Percentiles rank a stretch among this genome's conserved stretches.
phyloP scores from a whole-genome alignment of 768 basidiomycete genomes.

The Suillus fuscotomentosus region DNA sequence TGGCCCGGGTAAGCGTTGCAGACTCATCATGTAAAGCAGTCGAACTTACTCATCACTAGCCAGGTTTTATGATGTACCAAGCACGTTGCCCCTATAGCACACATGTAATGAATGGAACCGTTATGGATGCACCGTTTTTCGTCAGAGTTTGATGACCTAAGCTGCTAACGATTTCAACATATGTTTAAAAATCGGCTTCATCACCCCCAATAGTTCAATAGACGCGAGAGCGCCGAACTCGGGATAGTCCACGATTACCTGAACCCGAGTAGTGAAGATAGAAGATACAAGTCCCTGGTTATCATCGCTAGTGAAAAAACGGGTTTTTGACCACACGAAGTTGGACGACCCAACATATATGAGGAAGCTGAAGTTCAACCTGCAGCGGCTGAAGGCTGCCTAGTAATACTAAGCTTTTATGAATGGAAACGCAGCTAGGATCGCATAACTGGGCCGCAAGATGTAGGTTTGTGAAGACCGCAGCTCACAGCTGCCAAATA shows the following conservation, averaged over 20 bases:
- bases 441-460: not conserved
- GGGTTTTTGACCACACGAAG: not conserved
- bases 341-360: not conserved
- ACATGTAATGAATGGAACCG: not conserved
- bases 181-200: not conserved
- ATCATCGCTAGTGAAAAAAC: not conserved
- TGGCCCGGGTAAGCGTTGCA: not conserved
- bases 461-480: not conserved
- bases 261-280: not conserved
- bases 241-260: not conserved
- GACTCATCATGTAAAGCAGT: not conserved
- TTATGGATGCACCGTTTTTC: not conserved
- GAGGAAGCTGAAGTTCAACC: not conserved
- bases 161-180: not conserved
- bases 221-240: not conserved
- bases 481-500: not conserved
- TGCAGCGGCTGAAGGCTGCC: too few species aligned
- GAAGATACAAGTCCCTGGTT: not conserved
- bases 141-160: not conserved
- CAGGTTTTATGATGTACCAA: not conserved
- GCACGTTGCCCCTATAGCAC: not conserved
- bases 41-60: not conserved
- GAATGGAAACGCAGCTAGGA: not conserved
- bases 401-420: not conserved
- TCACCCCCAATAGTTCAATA: not conserved